Percentiles rank a stretch among this genome's conserved stretches.
phyloP scores from a whole-genome alignment of 306 rosid genomes.

The Alnus rubra region DNA sequence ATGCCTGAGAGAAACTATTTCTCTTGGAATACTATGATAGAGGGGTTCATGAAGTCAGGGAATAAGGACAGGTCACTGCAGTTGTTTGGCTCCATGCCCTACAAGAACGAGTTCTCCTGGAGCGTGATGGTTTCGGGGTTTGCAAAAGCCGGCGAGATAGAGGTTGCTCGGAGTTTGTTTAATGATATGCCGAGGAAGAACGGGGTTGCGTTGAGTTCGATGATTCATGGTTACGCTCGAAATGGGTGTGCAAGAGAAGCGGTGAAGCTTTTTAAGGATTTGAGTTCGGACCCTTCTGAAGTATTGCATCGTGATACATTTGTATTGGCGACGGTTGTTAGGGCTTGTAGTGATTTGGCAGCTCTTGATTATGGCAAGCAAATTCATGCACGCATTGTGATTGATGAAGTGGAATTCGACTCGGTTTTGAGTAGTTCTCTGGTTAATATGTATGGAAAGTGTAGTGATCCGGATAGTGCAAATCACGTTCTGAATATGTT shows the following conservation, averaged over 20 bases:
- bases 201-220: constrained; percentile 60
- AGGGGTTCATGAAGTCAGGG: constrained; percentile 56
- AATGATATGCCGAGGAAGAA: constrained; percentile 60
- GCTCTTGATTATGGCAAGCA: constrained; percentile 72
- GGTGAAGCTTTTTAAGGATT: constrained; percentile 49
- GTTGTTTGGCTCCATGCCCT: constrained; percentile 59
- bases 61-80: constrained; percentile 42
- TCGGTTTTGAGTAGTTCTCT: constrained; percentile 59
- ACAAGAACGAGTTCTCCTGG: constrained; percentile 61
- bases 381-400: constrained; percentile 63
- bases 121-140: constrained; percentile 53
- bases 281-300: constrained; percentile 52
- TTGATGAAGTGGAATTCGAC: constrained; percentile 57
- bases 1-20: constrained; percentile 59
- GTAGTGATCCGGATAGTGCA: constrained; percentile 71
- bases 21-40: constrained; percentile 66
- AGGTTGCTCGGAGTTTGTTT: constrained; percentile 52
- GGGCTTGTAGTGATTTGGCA: constrained; percentile 60
- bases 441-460: constrained; percentile 65
- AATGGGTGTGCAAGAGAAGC: constrained; percentile 55
- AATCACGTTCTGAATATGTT: constrained; percentile 41
- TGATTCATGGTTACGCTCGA: constrained; percentile 63
- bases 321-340: constrained; percentile 56
- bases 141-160: constrained; percentile 53
- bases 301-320: constrained; percentile 36